phyloP scores from a whole-genome alignment of 176 grass and related monocot genomes.

The Oryza meyeriana region DNA sequence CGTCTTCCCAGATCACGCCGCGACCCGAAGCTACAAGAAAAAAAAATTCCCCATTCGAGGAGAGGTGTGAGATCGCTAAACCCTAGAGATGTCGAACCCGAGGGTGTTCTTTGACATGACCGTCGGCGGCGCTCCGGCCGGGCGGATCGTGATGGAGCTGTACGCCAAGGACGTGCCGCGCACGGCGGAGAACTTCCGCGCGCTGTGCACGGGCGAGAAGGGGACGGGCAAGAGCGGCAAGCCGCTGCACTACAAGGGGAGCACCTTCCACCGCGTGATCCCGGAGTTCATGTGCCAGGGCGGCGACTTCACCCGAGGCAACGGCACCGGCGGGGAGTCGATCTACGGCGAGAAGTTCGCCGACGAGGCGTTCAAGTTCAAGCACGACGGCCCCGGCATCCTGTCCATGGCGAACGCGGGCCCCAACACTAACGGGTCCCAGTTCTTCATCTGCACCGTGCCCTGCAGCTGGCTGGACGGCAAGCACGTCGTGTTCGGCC shows the following conservation, averaged over 20 bases:
- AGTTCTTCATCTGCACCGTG: slow-evolving; percentile 90
- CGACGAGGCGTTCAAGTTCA: slow-evolving; percentile 60
- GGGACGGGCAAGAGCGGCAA: slow-evolving; percentile 39
- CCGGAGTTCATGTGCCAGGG: slow-evolving; percentile 84
- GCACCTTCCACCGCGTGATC: slow-evolving; percentile 71
- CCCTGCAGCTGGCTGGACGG: slow-evolving; percentile 47
- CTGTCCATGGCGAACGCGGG: slow-evolving; percentile 82
- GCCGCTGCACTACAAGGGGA: slow-evolving; percentile 71
- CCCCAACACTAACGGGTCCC: slow-evolving; percentile 73
- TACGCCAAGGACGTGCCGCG: slow-evolving; percentile 30
- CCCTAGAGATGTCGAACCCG: slow-evolving; percentile 39
- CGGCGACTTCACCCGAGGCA: slow-evolving; percentile 73
- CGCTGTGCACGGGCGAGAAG: slow-evolving; percentile 79
- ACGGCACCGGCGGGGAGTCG: slow-evolving; percentile 75
- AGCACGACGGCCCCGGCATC: slow-evolving; percentile 40
- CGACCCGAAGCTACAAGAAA: background rate
- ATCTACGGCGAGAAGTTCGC: slow-evolving; percentile 78
- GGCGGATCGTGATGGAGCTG: slow-evolving; percentile 72
- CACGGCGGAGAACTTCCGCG: slow-evolving; percentile 78
- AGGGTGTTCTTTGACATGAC: slow-evolving; percentile 75
- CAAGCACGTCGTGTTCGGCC: slow-evolving; percentile 71
- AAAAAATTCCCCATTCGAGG: too few species aligned
- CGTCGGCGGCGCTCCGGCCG: slow-evolving; percentile 28
- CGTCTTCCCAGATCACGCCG: background rate
- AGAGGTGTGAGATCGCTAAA: background rate